Percentiles rank a stretch among this genome's conserved stretches.
Evolutionary conservation across 345 rosid genomes (phyloP).

Genomic region (Corchorus capsularis): DNA sequence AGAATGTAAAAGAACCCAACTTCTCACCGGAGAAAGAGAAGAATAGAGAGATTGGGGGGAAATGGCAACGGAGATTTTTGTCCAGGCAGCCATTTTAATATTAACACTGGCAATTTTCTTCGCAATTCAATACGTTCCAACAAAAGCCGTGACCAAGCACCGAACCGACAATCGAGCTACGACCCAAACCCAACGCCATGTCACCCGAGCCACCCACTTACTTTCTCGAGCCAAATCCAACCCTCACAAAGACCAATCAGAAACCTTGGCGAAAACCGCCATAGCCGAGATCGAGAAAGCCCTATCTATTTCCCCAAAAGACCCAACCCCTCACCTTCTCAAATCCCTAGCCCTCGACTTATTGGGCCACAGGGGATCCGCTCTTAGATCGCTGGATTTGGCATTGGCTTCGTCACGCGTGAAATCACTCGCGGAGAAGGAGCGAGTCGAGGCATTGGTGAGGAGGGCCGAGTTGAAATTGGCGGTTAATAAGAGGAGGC

Average conservation of each 20-base stretch:
- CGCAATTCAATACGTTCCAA: slow-evolving; percentile 28
- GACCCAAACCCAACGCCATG: slow-evolving; percentile 48
- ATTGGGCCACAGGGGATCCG: slow-evolving; percentile 53
- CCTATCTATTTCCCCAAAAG: slow-evolving; percentile 50
- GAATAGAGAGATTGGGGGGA: background rate
- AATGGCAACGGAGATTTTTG: slow-evolving; percentile 26
- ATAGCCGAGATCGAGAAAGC: slow-evolving; percentile 56
- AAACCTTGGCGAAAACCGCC: slow-evolving; percentile 52
- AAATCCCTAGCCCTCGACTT: slow-evolving; percentile 53
- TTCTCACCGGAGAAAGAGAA: background rate
- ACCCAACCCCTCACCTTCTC: slow-evolving; percentile 56
- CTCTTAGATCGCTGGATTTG: slow-evolving; percentile 55
- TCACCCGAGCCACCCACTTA: slow-evolving; percentile 43
- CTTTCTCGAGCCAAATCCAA: slow-evolving; percentile 50
- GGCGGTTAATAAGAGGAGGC: slow-evolving; percentile 48
- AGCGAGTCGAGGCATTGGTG: slow-evolving; percentile 53
- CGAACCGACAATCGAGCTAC: slow-evolving; percentile 41
- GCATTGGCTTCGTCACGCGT: slow-evolving; percentile 54
- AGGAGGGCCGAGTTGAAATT: slow-evolving; percentile 64
- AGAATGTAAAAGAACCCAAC: background rate
- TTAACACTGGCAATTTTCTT: slow-evolving; percentile 30
- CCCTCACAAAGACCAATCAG: slow-evolving; percentile 40
- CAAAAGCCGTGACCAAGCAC: slow-evolving; percentile 26
- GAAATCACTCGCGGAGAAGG: slow-evolving; percentile 41
- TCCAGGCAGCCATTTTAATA: slow-evolving; percentile 29